phyloP scores from a whole-genome alignment of 2,329 filamentous ascomycete species.

The Colletotrichum echinochloae region DNA sequence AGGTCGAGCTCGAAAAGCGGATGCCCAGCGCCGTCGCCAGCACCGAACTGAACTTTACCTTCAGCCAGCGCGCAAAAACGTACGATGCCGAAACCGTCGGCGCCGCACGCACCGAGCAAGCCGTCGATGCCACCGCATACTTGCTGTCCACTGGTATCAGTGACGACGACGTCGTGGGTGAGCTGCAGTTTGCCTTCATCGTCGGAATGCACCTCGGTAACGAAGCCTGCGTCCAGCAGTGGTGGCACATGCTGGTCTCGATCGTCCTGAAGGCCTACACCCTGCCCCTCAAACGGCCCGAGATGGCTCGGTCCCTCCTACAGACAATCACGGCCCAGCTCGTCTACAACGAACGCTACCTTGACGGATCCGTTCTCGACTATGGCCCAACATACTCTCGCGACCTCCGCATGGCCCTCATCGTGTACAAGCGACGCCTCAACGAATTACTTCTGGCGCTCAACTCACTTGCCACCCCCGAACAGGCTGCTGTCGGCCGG shows the following conservation, averaged over 20 bases:
- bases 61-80: conserved; percentile 56
- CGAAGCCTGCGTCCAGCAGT: conserved; percentile 70
- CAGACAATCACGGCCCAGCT: conserved; percentile 67
- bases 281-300: conserved; percentile 57
- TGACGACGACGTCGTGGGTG: conserved; percentile 64
- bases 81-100: conserved; percentile 55
- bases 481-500: conserved; percentile 58
- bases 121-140: conserved; percentile 62
- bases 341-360: conserved; percentile 61
- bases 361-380: conserved; percentile 60
- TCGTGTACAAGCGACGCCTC: conserved; percentile 66
- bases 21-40: conserved; percentile 49
- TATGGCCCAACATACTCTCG: conserved; percentile 48
- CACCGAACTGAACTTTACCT: conserved; percentile 61
- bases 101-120: conserved; percentile 56
- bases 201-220: conserved; percentile 70
- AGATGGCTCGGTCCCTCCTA: conserved; percentile 61
- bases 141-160: conserved; percentile 51
- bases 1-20: conserved; percentile 55
- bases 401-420: conserved; percentile 61
- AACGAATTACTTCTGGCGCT: conserved; percentile 58
- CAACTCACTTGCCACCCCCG: conserved; percentile 50
- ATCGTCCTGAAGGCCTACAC: conserved; percentile 63
- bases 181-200: conserved; percentile 71
- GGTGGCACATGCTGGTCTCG: conserved; percentile 67